Base-by-base conservation (phyloP, 129 eudicot species). In the Pulicaria dysenterica region DNA sequence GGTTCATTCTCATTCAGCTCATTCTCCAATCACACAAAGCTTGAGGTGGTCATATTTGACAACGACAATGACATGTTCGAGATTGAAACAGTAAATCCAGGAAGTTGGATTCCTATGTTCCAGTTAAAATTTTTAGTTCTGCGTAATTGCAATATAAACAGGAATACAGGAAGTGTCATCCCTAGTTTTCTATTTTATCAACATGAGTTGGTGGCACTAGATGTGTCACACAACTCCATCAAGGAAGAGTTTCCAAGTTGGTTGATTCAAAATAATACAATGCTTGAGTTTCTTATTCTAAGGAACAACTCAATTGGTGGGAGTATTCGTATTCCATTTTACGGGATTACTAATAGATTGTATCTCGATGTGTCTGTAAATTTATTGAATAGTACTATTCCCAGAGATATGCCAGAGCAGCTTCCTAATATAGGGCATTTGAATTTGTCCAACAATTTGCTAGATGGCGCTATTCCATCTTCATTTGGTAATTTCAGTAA, bases 171-270 rank as follows among this genome's bases (percentile, higher is more conserved):
- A 31, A 39, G 50, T 5, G 49, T 53, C 7, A 3, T 79, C 49
- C 84, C 87, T 2, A n/a, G 38, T 7, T 77, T 77, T 68, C 69
- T 82, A 0, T 38, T 53, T 34, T 70, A 73, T 43, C 86, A 82
- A 4, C 46, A 38, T 0, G 12, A 45, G 1, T 59, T 82, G 7
- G 31, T 6, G 6, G n/a, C 3, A 12, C 8, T 77, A 41, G 79
- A 82, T 47, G 56, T 82, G 10, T 72, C 77, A 2, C 50, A 59
- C 54, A 82, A 73, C 72, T 7, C 14, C 4, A 7, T 82, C 47
- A 41, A 2, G 13, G 76, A 58, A 55, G 19, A 9, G 4, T 44
- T 77, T 5, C 86, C 83, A 4, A 15, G 0, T 69, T 73, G 80
- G 80, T 58, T 82, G 12, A 17, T 82, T 15, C 4, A 39, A 9